Base-by-base conservation (phyloP, 2,329 filamentous ascomycete species). In the Colletotrichum navitas region DNA sequence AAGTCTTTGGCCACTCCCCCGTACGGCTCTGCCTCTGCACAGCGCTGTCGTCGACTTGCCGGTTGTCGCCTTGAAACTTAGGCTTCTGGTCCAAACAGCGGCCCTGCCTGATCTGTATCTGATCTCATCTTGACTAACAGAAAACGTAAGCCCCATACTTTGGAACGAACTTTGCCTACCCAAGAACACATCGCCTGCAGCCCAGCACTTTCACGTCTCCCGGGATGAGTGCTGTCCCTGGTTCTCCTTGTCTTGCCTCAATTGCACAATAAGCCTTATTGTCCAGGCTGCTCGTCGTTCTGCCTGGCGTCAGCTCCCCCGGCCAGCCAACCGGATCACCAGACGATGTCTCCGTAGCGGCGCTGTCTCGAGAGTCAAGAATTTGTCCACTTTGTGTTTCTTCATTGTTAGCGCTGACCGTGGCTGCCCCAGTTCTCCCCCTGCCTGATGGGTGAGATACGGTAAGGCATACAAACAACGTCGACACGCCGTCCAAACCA, bases 111-210 rank as follows among this genome's bases (percentile, higher is more conserved):
- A 63, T 63, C 29, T 65, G 49, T 54, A 59, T 71, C 65, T 60
- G 68, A 54, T 71, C 68, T 66, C 63, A 71, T 68, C 36, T 68
- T 68, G 68, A 68, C 68, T 63, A 68, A 71, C 65, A 39, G 52
- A 59, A 68, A 71, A 68, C 68, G 65, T 66, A 71, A 71, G 68
- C 63, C 45, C 65, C 64, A 59, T 68, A 68, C 64, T 71, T 54
- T 71, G 65, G 41, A 63, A 63, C 68, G 68, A 71, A 71, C 65
- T 63, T 59, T 71, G 54, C 65, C 45, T 59, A 60, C 47, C 52
- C 64, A 43, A 54, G 24, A 32, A 32, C n/a, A 60, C 58, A 21
- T 62, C 56, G 49, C 41, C 68, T 71, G 68, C 68, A 63, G 63
- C 64, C 41, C 58, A 63, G 58, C 34, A 41, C 58, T 52, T 32